Percentiles rank a stretch among this genome's conserved stretches.
Conservation (phyloP, 2,329 filamentous ascomycete genomes). For the Trichoderma atrobrunneum region DNA sequence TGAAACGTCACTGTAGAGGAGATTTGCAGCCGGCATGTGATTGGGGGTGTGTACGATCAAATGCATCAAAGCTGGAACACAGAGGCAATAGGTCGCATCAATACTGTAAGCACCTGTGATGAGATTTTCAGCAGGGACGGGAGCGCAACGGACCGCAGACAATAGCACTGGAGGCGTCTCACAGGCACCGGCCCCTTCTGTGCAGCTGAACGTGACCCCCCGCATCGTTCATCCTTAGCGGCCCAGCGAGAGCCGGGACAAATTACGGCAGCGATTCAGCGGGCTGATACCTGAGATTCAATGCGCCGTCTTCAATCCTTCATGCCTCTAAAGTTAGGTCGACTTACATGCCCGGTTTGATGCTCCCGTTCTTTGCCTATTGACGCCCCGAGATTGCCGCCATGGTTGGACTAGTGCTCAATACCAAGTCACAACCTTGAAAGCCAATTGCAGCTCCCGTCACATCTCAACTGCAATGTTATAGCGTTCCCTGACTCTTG, state of each 20-base stretch:
- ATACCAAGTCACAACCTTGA: neutral
- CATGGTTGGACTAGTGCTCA: neutral
- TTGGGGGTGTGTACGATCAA: neutral
- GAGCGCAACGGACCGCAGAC: constrained; percentile 4
- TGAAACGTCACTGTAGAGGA: neutral
- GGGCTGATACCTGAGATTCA: neutral
- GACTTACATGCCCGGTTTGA: neutral
- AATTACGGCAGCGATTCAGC: neutral
- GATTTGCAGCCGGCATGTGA: neutral
- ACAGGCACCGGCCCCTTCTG: neutral
- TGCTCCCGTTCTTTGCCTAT: neutral
- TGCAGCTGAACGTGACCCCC: constrained; percentile 1
- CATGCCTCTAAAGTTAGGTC: neutral
- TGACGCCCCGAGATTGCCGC: neutral
- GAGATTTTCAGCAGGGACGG: neutral
- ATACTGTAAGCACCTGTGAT: neutral
- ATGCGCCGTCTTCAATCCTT: neutral
- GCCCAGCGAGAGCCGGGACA: neutral
- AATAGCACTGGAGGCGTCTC: neutral
- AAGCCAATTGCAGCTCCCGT: neutral
- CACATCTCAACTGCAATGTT: neutral
- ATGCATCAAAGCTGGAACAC: too few relatives aligned
- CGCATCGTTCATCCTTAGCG: neutral
- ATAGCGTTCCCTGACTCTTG: neutral
- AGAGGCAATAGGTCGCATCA: neutral